phyloP scores from a whole-genome alignment of 2,329 filamentous ascomycete genomes.

The Aspergillus arachidicola region DNA sequence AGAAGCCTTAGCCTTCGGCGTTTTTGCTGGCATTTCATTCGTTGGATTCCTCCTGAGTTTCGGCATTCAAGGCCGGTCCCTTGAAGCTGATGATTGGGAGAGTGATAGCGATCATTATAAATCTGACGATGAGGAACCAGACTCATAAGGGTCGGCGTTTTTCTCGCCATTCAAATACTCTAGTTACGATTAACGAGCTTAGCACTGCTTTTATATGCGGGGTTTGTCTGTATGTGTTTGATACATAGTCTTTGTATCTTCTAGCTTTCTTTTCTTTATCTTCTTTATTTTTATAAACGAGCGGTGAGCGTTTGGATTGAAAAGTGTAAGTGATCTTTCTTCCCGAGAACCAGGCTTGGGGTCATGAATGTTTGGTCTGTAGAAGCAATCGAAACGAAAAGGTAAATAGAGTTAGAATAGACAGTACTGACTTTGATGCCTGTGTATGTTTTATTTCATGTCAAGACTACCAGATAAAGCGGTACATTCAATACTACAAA shows the following conservation, averaged over 20 bases:
- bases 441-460: background rate
- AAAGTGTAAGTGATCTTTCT: background rate
- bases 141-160: background rate
- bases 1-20: constrained; percentile 79
- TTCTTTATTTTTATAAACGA: background rate
- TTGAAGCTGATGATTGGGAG: constrained; percentile 62
- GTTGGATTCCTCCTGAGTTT: constrained; percentile 79
- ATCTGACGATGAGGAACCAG: constrained; percentile 49
- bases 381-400: background rate
- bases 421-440: background rate
- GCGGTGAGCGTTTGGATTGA: background rate
- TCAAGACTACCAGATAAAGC: background rate
- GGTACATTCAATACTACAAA: too few species aligned
- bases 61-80: constrained; percentile 67
- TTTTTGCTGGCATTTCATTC: constrained; percentile 82
- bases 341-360: background rate
- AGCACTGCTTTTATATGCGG: background rate
- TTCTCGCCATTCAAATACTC: background rate
- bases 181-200: constrained; percentile 3
- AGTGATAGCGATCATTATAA: constrained; percentile 46
- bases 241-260: background rate
- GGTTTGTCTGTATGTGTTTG: background rate
- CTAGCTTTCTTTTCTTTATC: background rate
- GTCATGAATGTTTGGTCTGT: background rate
- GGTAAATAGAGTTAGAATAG: background rate